Evolutionary conservation across 768 basidiomycete genomes (phyloP).

Genomic region (Terana coerulea): DNA sequence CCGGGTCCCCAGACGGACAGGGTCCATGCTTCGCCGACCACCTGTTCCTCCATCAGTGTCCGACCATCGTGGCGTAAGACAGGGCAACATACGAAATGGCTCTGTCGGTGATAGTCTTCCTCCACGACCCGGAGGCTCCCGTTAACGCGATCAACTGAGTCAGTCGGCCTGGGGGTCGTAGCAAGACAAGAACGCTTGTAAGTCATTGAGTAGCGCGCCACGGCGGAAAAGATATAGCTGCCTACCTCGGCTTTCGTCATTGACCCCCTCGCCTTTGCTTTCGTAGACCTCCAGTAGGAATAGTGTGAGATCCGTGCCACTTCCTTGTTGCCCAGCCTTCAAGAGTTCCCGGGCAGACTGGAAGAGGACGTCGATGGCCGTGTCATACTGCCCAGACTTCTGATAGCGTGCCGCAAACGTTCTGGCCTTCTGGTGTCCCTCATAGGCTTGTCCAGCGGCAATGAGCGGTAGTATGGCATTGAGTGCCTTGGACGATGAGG

Average conservation of each 20-base stretch:
- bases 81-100: slow-evolving; percentile 66
- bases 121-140: slow-evolving; percentile 78
- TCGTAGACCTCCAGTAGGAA: slow-evolving; percentile 87
- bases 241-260: slow-evolving; percentile 80
- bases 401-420: slow-evolving; percentile 89
- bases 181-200: not conserved
- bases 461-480: slow-evolving; percentile 76
- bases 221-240: slow-evolving; percentile 2
- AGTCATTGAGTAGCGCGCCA: not conserved
- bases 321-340: slow-evolving; percentile 84
- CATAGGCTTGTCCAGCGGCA: slow-evolving; percentile 69
- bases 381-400: slow-evolving; percentile 76
- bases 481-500: slow-evolving; percentile 60
- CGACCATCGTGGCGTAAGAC: not conserved
- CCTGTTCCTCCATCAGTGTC: slow-evolving; percentile 33
- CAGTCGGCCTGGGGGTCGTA: slow-evolving; percentile 56
- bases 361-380: slow-evolving; percentile 91
- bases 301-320: slow-evolving; percentile 79
- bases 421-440: slow-evolving; percentile 95
- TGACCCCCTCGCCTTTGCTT: slow-evolving; percentile 62
- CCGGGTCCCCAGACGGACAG: slow-evolving; percentile 86
- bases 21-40: slow-evolving; percentile 81
- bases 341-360: slow-evolving; percentile 84
- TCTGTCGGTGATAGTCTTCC: slow-evolving; percentile 85
- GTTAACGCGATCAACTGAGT: slow-evolving; percentile 90